Percentiles rank a stretch among this genome's conserved stretches.
These are phyloP conservation scores for Neofusicoccum cordaticola DNA, from an alignment of 2,329 filamentous ascomycete species.

Conservation along the genomic window DNA sequence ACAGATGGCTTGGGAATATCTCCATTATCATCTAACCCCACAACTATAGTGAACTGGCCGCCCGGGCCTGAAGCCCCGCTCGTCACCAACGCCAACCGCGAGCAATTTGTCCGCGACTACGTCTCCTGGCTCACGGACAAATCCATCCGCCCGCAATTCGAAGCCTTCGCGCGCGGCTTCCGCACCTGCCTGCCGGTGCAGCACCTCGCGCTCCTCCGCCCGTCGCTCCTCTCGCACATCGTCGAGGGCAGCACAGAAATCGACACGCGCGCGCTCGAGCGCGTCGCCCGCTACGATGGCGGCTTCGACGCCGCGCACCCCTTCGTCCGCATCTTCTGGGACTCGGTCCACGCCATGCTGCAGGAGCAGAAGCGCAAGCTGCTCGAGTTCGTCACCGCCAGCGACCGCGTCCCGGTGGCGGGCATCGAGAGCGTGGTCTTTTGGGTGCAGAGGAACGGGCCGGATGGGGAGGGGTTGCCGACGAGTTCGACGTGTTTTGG, in stretches of 20 bases:
- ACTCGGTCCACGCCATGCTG: slow-evolving; percentile 66
- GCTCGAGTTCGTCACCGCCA: slow-evolving; percentile 92
- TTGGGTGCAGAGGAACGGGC: slow-evolving; percentile 73
- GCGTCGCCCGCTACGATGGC: slow-evolving; percentile 70
- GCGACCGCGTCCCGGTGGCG: slow-evolving; percentile 83
- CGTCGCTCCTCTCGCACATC: slow-evolving; percentile 64
- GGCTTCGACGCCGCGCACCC: slow-evolving; percentile 70
- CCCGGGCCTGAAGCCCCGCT: slow-evolving; percentile 57
- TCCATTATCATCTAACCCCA: neutral
- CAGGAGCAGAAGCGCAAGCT: slow-evolving; percentile 70
- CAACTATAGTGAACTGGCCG: slow-evolving; percentile 12
- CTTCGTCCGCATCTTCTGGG: slow-evolving; percentile 80
- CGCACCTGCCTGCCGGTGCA: slow-evolving; percentile 68
- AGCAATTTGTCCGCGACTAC: slow-evolving; percentile 79
- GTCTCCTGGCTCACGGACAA: slow-evolving; percentile 77
- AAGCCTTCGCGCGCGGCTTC: slow-evolving; percentile 81
- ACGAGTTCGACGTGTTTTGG: slow-evolving; percentile 94
- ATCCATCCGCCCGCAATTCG: slow-evolving; percentile 72
- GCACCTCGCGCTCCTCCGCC: slow-evolving; percentile 53
- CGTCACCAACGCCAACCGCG: slow-evolving; percentile 79
- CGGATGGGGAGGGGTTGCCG: slow-evolving; percentile 64
- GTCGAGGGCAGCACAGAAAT: slow-evolving; percentile 83
- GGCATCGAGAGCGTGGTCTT: slow-evolving; percentile 82
- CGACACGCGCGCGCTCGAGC: slow-evolving; percentile 69
- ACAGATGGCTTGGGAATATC: neutral